These are phyloP conservation scores for Durusdinium trenchii DNA, from an alignment of 73 alveolate genomes.

Conservation along the genomic window DNA sequence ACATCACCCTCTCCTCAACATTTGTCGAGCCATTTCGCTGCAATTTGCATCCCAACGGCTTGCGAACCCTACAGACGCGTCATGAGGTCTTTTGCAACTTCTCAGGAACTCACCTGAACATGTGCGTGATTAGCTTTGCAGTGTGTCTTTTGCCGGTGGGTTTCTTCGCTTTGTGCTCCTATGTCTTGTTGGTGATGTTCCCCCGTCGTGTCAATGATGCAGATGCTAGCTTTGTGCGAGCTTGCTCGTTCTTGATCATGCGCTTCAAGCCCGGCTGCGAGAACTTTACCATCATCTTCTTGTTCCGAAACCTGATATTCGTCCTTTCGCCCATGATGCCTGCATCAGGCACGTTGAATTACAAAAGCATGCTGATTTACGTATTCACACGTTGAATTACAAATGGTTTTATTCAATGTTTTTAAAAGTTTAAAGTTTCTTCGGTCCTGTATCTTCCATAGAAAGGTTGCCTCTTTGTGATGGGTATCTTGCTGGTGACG, in stretches of 20 bases:
- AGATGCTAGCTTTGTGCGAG: constrained; percentile 5
- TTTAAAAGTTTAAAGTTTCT: too few relatives aligned
- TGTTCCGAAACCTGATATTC: constrained; percentile 29
- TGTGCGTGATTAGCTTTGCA: constrained; percentile 19
- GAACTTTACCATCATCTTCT: constrained; percentile 28
- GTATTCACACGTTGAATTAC: too few relatives aligned
- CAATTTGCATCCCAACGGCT: constrained; percentile 59
- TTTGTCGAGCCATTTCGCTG: constrained; percentile 68
- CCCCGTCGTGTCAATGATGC: constrained; percentile 3
- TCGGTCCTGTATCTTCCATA: too few relatives aligned
- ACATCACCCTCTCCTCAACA: constrained; percentile 55
- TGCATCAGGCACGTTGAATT: background rate
- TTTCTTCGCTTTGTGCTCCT: background rate
- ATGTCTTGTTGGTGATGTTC: constrained; percentile 12
- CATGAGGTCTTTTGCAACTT: constrained; percentile 17
- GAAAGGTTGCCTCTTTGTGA: too few relatives aligned
- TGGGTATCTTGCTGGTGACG: constrained; percentile 38
- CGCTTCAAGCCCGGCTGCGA: constrained; percentile 72
- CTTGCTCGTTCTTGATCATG: constrained; percentile 60
- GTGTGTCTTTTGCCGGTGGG: constrained; percentile 36
- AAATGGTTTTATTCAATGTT: too few relatives aligned
- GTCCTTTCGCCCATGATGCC: constrained; percentile 46
- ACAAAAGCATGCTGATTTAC: too few relatives aligned
- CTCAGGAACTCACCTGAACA: constrained; percentile 34
- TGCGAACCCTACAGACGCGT: constrained; percentile 49